Conservation (phyloP, 208 protist species). For the Wallacemonas sp. region DNA sequence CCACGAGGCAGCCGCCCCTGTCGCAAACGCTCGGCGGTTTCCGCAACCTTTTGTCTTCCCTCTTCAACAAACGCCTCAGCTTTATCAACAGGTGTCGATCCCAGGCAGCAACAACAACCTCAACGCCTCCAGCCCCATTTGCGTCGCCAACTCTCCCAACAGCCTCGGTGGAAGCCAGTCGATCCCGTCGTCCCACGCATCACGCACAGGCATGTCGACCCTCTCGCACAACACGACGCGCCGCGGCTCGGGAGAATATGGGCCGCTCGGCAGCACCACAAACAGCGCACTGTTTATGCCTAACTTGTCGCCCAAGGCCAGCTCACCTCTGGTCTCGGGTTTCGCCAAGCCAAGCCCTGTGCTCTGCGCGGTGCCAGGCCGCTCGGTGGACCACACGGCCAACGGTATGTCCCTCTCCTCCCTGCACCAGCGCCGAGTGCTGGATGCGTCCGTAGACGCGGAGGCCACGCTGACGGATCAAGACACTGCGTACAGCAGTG, state of each 20-base stretch:
- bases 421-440: neutral
- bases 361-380: neutral
- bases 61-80: no score
- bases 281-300: neutral
- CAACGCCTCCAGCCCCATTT: neutral
- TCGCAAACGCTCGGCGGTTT: no score
- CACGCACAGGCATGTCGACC: neutral
- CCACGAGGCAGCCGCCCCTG: no score
- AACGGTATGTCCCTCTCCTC: slow-evolving; percentile 1
- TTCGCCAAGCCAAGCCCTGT: neutral
- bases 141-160: neutral
- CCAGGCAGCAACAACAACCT: neutral
- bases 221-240: neutral
- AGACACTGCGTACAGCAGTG: neutral
- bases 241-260: neutral
- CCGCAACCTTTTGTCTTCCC: no score
- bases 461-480: neutral
- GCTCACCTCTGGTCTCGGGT: neutral
- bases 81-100: no score
- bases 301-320: neutral
- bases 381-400: neutral
- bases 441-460: neutral
- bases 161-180: no score
- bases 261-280: neutral
- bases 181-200: neutral